Evolutionary conservation across 2,329 filamentous ascomycete species (phyloP).

Genomic region (Phaeoacremonium minimum): DNA sequence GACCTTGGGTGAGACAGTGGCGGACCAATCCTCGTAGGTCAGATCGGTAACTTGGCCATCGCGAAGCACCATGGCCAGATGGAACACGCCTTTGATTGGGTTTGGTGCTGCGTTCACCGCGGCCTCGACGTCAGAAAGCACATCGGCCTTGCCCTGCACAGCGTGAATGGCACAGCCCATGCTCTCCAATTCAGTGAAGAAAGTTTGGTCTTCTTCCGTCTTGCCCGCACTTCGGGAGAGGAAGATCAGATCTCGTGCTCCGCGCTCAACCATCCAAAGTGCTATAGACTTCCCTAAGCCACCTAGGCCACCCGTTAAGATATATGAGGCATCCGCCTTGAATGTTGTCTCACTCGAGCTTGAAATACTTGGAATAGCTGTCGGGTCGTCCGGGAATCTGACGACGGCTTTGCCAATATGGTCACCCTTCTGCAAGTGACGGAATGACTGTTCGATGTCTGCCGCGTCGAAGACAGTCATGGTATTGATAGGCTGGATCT

Average conservation of each 20-base stretch:
- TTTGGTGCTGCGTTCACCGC: slow-evolving; percentile 3
- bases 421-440: slow-evolving; percentile 29
- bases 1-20: slow-evolving; percentile 28
- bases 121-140: background rate
- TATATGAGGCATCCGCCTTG: slow-evolving; percentile 1
- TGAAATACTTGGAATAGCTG: background rate
- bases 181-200: background rate
- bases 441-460: slow-evolving; percentile 25
- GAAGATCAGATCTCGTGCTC: slow-evolving; percentile 1
- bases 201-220: background rate
- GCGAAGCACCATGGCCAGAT: slow-evolving; percentile 5
- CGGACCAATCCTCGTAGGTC: slow-evolving; percentile 5
- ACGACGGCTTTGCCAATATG: slow-evolving; percentile 38
- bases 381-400: slow-evolving; percentile 11
- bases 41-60: slow-evolving; percentile 7
- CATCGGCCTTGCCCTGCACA: background rate
- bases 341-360: background rate
- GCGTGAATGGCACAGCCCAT: background rate
- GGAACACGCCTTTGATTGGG: slow-evolving; percentile 2
- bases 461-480: slow-evolving; percentile 16
- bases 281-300: slow-evolving; percentile 2
- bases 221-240: slow-evolving; percentile 3
- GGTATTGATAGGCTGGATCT: slow-evolving; percentile 11
- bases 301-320: slow-evolving; percentile 3
- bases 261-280: slow-evolving; percentile 2